Conservation (phyloP, 2,329 filamentous ascomycete genomes). For the Cytospora mali region DNA sequence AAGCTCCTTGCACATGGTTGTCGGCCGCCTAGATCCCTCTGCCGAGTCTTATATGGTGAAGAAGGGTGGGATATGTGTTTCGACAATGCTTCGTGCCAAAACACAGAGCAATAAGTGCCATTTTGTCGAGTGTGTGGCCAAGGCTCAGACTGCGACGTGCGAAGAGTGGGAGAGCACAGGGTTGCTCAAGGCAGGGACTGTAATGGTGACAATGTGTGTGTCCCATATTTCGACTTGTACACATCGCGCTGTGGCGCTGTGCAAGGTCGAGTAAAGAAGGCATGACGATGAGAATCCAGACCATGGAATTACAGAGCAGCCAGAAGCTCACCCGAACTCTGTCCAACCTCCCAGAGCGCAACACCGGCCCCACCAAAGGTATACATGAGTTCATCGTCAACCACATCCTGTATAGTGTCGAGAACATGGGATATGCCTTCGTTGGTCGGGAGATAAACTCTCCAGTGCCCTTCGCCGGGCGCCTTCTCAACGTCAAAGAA, state of each 20-base stretch:
- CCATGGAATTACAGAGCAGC: constrained; percentile 14
- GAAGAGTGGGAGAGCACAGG: too few species aligned
- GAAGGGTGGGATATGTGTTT: too few species aligned
- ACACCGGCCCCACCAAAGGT: constrained; percentile 24
- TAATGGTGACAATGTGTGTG: background rate
- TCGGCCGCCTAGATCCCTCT: background rate
- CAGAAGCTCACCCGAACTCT: constrained; percentile 27
- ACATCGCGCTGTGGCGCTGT: background rate
- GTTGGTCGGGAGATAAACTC: constrained; percentile 26
- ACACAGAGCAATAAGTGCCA: too few species aligned
- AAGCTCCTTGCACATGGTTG: background rate
- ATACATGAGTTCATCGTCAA: constrained; percentile 17
- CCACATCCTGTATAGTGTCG: constrained; percentile 24
- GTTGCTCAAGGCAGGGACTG: too few species aligned
- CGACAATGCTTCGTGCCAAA: too few species aligned
- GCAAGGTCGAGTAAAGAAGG: background rate
- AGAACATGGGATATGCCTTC: constrained; percentile 21
- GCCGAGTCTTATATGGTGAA: background rate
- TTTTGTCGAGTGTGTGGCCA: background rate
- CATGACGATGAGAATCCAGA: background rate
- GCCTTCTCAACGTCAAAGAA: constrained; percentile 25
- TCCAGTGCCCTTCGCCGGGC: constrained; percentile 4
- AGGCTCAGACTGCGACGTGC: background rate
- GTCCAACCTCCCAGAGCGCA: constrained; percentile 30
- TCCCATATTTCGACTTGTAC: background rate